Percentiles rank a stretch among this genome's conserved stretches.
Evolutionary conservation across 345 rosid genomes (phyloP).

Genomic region (Aquilaria malaccensis): DNA sequence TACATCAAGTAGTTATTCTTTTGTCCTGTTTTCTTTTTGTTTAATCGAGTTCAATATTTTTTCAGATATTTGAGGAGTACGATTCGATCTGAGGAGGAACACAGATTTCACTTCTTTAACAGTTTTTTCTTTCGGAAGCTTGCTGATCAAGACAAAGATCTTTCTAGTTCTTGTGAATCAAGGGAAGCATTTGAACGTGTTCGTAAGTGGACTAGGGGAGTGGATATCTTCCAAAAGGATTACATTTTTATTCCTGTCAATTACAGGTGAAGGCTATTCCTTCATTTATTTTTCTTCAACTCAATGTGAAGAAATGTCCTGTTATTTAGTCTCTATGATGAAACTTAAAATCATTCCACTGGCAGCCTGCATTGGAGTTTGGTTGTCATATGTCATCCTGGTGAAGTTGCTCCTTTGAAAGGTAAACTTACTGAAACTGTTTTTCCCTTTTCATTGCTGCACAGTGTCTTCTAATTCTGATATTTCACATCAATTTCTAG

Average conservation of each 20-base stretch:
- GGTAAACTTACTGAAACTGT: conserved; percentile 34
- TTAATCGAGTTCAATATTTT: neutral
- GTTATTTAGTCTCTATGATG: conserved; percentile 12
- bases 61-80: conserved; percentile 70
- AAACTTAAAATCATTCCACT: conserved; percentile 22
- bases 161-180: conserved; percentile 63
- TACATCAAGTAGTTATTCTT: neutral
- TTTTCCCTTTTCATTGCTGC: conserved; percentile 7
- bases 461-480: conserved; percentile 8
- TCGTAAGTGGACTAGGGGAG: conserved; percentile 92
- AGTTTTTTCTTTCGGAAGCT: conserved; percentile 96
- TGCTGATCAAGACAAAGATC: conserved; percentile 85
- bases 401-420: conserved; percentile 50
- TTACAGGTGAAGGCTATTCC: conserved; percentile 47
- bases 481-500: conserved; percentile 25
- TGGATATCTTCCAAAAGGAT: conserved; percentile 81
- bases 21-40: neutral
- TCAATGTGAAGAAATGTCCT: neutral
- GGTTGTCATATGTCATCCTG: conserved; percentile 86
- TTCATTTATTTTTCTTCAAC: neutral
- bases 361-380: conserved; percentile 97
- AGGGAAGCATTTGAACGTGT: conserved; percentile 86
- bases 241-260: conserved; percentile 92
- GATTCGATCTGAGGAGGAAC: conserved; percentile 48
- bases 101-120: conserved; percentile 80